phyloP scores from a whole-genome alignment of 192 early-diverging fungal genomes.

The Umbelopsis ramanniana region DNA sequence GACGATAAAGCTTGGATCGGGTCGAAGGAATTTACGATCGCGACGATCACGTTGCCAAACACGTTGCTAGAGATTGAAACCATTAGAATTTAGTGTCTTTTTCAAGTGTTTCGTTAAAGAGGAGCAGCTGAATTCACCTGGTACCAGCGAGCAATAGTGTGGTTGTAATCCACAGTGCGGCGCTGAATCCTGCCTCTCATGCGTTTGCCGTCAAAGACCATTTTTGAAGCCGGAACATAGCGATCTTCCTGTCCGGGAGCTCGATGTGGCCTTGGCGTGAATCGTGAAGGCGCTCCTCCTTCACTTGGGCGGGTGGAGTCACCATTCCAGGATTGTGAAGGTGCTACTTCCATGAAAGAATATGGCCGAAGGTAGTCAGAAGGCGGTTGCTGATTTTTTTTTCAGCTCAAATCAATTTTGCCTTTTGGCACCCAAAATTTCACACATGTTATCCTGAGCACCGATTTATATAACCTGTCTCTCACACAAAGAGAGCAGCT shows the following conservation, averaged over 20 bases:
- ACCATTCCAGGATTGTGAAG: slow-evolving; percentile 10
- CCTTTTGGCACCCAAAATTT: not conserved
- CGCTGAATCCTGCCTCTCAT: slow-evolving; percentile 91
- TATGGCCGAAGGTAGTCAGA: not conserved
- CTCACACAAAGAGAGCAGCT: no score
- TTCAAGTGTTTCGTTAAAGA: not conserved
- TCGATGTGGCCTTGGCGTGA: slow-evolving; percentile 1
- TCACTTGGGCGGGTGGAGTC: slow-evolving; percentile 9
- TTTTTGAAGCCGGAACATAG: slow-evolving; percentile 31
- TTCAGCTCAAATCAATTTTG: not conserved
- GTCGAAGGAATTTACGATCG: slow-evolving; percentile 62
- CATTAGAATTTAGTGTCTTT: no score
- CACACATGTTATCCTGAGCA: not conserved
- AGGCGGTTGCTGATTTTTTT: not conserved
- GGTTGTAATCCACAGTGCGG: slow-evolving; percentile 93
- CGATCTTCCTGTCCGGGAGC: slow-evolving; percentile 7
- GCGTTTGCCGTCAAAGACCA: slow-evolving; percentile 71
- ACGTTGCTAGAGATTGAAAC: slow-evolving; percentile 46
- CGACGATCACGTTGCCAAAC: slow-evolving; percentile 55
- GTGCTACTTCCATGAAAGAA: slow-evolving; percentile 12
- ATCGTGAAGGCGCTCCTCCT: slow-evolving; percentile 17
- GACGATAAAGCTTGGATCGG: slow-evolving; percentile 75
- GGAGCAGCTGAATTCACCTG: slow-evolving; percentile 53
- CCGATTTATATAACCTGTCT: no score
- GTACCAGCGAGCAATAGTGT: slow-evolving; percentile 75